Evolutionary conservation across 75 land plant genomes (phyloP).

Genomic region (Adiantum capillusveneris): DNA sequence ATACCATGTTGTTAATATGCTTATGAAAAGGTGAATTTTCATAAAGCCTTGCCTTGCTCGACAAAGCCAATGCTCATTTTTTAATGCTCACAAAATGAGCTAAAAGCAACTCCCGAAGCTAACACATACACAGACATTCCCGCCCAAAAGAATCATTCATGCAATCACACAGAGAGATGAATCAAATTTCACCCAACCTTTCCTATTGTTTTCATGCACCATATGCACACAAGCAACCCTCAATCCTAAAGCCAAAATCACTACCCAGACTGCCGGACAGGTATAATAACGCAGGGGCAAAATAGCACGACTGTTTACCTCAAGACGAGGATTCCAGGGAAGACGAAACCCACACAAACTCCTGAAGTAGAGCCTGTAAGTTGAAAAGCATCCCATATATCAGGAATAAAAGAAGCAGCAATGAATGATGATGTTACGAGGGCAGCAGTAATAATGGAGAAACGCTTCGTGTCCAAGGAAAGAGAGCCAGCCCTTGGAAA

Average conservation of each 20-base stretch:
- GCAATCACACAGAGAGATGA: neutral
- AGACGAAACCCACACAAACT: conserved; percentile 65
- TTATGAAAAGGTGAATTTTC: neutral
- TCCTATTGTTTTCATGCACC: no score
- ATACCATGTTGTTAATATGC: neutral
- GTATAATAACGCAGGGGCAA: no score
- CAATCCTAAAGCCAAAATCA: neutral
- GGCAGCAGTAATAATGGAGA: conserved; percentile 33
- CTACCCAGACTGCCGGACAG: neutral
- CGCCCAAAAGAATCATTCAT: neutral
- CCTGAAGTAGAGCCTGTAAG: conserved; percentile 79
- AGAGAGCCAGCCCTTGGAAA: conserved; percentile 57
- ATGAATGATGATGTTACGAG: conserved; percentile 50
- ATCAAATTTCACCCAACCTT: no score
- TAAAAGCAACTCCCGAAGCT: no score
- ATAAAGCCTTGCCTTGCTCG: neutral
- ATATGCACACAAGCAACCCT: neutral
- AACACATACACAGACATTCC: neutral
- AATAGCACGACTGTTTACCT: conserved; percentile 23
- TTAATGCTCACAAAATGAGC: neutral
- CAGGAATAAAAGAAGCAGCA: conserved; percentile 66
- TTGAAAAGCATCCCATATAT: conserved; percentile 88
- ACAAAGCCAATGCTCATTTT: neutral
- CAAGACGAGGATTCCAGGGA: conserved; percentile 67
- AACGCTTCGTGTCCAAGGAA: conserved; percentile 42